Conservation (phyloP, 768 basidiomycete genomes). For the Collybia nuda region DNA sequence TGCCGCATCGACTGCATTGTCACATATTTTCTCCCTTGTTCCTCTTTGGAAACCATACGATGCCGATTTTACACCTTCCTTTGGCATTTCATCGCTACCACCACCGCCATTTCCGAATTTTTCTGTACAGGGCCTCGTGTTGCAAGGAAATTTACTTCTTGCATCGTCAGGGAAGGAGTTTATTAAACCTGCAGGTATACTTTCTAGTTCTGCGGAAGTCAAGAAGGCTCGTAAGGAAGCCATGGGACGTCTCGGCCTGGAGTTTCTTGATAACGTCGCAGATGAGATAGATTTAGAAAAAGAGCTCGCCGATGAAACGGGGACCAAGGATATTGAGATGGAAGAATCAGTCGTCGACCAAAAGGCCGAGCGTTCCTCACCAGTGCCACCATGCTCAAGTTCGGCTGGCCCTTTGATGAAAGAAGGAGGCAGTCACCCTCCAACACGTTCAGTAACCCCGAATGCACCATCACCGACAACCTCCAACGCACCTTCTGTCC, state of each 20-base stretch:
- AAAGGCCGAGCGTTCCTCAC: constrained; percentile 39
- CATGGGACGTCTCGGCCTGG: constrained; percentile 84
- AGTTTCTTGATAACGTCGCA: constrained; percentile 76
- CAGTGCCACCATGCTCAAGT: constrained; percentile 45
- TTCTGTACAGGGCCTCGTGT: constrained; percentile 73
- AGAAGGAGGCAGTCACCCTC: constrained; percentile 35
- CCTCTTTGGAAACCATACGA: constrained; percentile 74
- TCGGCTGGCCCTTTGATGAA: constrained; percentile 28
- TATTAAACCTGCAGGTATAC: constrained; percentile 66
- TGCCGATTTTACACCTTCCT: constrained; percentile 24
- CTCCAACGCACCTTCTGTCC: constrained; percentile 35
- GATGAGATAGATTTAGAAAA: constrained; percentile 88
- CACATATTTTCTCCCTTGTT: constrained; percentile 81
- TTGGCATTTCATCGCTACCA: constrained; percentile 23
- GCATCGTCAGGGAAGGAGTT: constrained; percentile 96
- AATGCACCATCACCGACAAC: constrained; percentile 52
- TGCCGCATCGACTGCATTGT: constrained; percentile 86
- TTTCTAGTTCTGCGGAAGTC: constrained; percentile 75
- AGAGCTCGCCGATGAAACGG: constrained; percentile 65
- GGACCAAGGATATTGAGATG: constrained; percentile 38
- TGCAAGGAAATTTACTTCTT: constrained; percentile 77
- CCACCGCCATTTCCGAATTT: constrained; percentile 70
- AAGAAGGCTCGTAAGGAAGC: constrained; percentile 87
- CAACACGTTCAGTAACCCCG: constrained; percentile 46
- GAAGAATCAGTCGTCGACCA: constrained; percentile 34